These are phyloP conservation scores for Eremochloa ophiuroides DNA, from an alignment of 176 grass and related monocot genomes.

Conservation along the genomic window DNA sequence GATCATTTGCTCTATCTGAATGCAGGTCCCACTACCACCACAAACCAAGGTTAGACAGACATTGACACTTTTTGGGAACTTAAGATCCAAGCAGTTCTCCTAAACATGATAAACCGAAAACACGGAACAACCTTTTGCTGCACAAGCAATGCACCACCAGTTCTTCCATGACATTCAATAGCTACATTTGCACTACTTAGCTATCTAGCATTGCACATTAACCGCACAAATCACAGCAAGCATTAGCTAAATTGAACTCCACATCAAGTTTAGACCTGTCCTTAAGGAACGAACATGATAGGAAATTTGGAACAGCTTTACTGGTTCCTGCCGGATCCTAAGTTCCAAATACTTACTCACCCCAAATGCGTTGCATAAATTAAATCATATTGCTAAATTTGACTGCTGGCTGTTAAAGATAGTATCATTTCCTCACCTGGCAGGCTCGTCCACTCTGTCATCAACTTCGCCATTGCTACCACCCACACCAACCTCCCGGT, in stretches of 20 bases:
- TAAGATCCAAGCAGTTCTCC: not conserved
- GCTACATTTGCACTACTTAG: not conserved
- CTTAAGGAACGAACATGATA: not conserved
- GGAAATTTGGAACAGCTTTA: not conserved
- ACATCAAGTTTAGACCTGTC: not conserved
- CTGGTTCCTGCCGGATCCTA: not conserved
- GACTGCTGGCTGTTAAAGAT: not conserved
- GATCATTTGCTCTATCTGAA: not conserved
- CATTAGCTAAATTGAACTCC: not conserved
- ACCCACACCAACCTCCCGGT: constrained; percentile 12
- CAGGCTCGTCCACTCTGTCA: constrained; percentile 37
- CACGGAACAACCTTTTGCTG: not conserved
- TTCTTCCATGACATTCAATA: not conserved
- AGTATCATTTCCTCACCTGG: constrained; percentile 37
- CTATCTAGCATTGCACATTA: not conserved
- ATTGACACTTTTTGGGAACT: not conserved
- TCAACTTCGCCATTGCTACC: constrained; percentile 21
- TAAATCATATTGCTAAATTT: not conserved
- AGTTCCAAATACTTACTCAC: not conserved
- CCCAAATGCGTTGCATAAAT: not conserved
- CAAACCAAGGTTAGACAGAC: not conserved
- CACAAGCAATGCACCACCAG: not conserved
- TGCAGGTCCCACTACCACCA: not conserved
- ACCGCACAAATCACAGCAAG: not conserved
- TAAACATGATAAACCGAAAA: not conserved